Conservation (phyloP, 805 yeast genomes). For the Candida yuanshanica region DNA sequence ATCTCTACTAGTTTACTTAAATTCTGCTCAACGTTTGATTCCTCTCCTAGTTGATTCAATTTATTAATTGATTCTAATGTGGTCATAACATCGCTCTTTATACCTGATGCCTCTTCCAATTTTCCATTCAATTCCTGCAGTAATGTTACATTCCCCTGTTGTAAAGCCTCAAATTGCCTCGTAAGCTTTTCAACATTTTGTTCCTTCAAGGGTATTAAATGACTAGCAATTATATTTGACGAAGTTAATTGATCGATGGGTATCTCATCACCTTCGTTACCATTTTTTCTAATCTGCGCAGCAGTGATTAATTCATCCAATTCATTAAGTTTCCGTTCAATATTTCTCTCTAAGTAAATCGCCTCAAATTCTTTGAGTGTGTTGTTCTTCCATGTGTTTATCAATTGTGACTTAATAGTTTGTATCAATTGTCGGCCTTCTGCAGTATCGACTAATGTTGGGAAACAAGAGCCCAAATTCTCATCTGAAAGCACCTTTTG, state of each 20-base stretch:
- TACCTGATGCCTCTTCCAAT: slow-evolving; percentile 7
- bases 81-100: slow-evolving; percentile 7
- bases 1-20: slow-evolving; percentile 10
- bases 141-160: slow-evolving; percentile 8
- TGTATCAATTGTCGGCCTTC: slow-evolving; percentile 38
- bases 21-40: slow-evolving; percentile 7
- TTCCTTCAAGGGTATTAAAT: slow-evolving; percentile 21
- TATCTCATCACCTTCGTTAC: slow-evolving; percentile 1
- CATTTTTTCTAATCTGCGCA: slow-evolving; percentile 24
- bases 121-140: slow-evolving; percentile 11
- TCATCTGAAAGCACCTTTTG: slow-evolving; percentile 43
- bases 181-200: slow-evolving; percentile 12
- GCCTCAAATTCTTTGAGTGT: slow-evolving; percentile 43
- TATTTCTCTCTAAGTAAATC: slow-evolving; percentile 41
- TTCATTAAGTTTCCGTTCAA: slow-evolving; percentile 35
- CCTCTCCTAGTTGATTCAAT: slow-evolving; percentile 7
- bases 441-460: slow-evolving; percentile 35
- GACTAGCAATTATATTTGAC: slow-evolving; percentile 16
- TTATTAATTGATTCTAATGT: slow-evolving; percentile 9
- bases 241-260: slow-evolving; percentile 20
- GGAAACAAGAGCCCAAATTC: slow-evolving; percentile 46
- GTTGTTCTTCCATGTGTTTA: slow-evolving; percentile 39
- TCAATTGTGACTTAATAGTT: slow-evolving; percentile 42
- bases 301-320: slow-evolving; percentile 38
- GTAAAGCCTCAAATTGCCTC: slow-evolving; percentile 11